Evolutionary conservation across 345 rosid genomes (phyloP).

Genomic region (Citrus glauca): DNA sequence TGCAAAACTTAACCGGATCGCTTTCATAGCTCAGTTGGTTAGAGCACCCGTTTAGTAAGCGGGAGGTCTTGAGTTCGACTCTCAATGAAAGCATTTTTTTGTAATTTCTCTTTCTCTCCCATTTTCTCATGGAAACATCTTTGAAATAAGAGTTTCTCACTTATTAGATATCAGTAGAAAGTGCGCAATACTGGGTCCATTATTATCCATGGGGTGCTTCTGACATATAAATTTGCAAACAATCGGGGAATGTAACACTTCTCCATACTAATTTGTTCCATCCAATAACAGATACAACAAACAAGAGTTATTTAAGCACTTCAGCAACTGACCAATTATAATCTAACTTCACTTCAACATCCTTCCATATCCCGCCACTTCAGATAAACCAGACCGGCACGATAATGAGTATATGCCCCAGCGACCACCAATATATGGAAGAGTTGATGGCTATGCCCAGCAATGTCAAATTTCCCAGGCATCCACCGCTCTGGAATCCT

Average conservation of each 20-base stretch:
- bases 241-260: not conserved
- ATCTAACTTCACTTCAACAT: constrained; percentile 29
- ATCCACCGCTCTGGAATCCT: constrained; percentile 92
- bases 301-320: not conserved
- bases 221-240: not conserved
- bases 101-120: too few relatives aligned
- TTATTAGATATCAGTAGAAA: not conserved
- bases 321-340: not conserved
- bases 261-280: not conserved
- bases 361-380: constrained; percentile 83
- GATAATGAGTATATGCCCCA: constrained; percentile 83
- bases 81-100: constrained; percentile 65
- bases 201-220: not conserved
- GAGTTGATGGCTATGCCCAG: constrained; percentile 94
- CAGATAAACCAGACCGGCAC: constrained; percentile 78
- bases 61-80: constrained; percentile 97
- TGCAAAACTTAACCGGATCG: not conserved
- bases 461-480: constrained; percentile 94
- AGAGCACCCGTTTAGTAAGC: constrained; percentile 94
- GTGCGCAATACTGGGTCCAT: not conserved
- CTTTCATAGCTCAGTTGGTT: constrained; percentile 98
- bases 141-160: too few relatives aligned
- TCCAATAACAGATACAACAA: not conserved
- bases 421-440: constrained; percentile 84
- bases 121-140: too few relatives aligned